Evolutionary conservation across 2,329 filamentous ascomycete genomes (phyloP), one percentile per base, ranked within the genome.

Genomic region (Beauveria asiatica): DNA sequence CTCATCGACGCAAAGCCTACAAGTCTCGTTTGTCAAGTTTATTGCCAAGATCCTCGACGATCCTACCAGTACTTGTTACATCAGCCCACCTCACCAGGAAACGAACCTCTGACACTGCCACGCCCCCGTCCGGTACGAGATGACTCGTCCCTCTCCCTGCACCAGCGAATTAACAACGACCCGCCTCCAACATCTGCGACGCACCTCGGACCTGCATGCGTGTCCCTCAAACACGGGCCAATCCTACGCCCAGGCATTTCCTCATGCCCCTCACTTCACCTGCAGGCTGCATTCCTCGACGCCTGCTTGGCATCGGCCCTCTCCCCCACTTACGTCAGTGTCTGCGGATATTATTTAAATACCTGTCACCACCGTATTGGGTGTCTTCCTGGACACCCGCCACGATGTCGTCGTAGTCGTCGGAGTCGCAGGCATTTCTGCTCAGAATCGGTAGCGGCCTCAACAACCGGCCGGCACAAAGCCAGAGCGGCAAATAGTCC

Each of bases 361-460:
- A 4, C 46, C 55, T 57, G 10, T 17, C 16, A 41, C 21, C 30
- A 39, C 16, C 41, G n/a, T 17, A 39, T 46, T 33, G 27, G 33
- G 8, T 17, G 11, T 27, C 3, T 23, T n/a, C 7, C 8, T n/a
- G 23, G 19, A 19, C 10, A 17, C 10, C 78, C 2, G 80, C 81
- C 1, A 84, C 69, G 23, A 84, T 76, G 21, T 82, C 82, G 56
- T 86, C 81, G 56, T 83, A 85, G 62, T 84, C 81, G 0, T 78
- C 72, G 0, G 19, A 57, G 49, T 16, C 41, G 44, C 1, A 57
- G 54, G 17, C 54, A 57, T 42, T 16, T 16, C 33, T 30, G 25
- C 45, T 50, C 5, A 17, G 41, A 57, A 11, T 19, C 21, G 3
- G 21, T 9, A 1, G 45, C 21, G 5, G 19, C 21, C 10, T 16